Evolutionary conservation across 2,329 filamentous ascomycete genomes (phyloP).

Genomic region (Paradendryphiella salina): DNA sequence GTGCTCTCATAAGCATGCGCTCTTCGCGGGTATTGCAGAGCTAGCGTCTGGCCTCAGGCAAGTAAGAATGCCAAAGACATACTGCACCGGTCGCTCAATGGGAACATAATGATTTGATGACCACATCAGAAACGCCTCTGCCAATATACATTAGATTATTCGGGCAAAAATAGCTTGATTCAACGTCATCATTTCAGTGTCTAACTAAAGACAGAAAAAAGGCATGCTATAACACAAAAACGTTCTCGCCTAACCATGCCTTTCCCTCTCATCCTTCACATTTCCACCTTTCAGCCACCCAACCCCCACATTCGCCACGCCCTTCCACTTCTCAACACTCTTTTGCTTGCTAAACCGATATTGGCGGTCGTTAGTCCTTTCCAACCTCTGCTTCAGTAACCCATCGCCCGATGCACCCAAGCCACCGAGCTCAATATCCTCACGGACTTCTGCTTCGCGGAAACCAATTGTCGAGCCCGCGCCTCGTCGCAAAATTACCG

Average conservation of each 20-base stretch:
- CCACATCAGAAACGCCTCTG: too few species aligned
- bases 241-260: slow-evolving; percentile 34
- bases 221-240: too few species aligned
- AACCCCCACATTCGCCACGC: slow-evolving; percentile 39
- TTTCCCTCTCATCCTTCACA: slow-evolving; percentile 34
- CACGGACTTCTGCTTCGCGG: slow-evolving; percentile 43
- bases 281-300: slow-evolving; percentile 43
- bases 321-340: slow-evolving; percentile 43
- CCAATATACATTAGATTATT: too few species aligned
- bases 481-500: slow-evolving; percentile 28
- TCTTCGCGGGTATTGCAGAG: too few species aligned
- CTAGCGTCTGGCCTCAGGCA: too few species aligned
- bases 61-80: too few species aligned
- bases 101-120: too few species aligned
- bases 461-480: slow-evolving; percentile 40
- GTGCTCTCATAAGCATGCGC: too few species aligned
- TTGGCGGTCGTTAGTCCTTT: slow-evolving; percentile 39
- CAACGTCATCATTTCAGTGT: neutral
- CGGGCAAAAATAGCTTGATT: too few species aligned
- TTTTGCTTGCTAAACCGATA: slow-evolving; percentile 41
- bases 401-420: slow-evolving; percentile 29
- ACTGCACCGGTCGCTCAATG: too few species aligned
- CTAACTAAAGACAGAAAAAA: neutral
- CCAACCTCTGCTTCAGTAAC: slow-evolving; percentile 38
- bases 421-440: slow-evolving; percentile 43